These are phyloP conservation scores for Talaromyces piceae DNA, from an alignment of 2,329 filamentous ascomycete species.

Conservation along the genomic window DNA sequence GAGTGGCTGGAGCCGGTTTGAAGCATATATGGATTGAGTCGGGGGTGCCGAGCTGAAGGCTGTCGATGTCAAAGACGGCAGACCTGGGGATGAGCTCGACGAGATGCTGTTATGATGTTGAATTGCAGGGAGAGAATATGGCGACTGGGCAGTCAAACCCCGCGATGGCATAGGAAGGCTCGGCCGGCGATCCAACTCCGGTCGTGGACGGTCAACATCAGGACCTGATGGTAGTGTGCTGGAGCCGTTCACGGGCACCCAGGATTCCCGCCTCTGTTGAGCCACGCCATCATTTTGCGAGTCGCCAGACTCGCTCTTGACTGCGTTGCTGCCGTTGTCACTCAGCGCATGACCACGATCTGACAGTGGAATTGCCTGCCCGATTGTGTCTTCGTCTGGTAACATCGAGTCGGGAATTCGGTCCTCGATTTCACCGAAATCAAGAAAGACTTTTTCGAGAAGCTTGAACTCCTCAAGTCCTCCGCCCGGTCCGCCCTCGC, in stretches of 20 bases:
- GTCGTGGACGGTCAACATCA: conserved; percentile 6
- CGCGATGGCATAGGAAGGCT: conserved; percentile 31
- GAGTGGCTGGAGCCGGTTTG: conserved; percentile 32
- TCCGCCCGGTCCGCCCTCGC: conserved; percentile 26
- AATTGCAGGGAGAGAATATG: conserved; percentile 28
- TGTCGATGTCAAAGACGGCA: conserved; percentile 25
- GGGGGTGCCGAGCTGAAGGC: conserved; percentile 16
- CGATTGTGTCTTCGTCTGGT: conserved; percentile 27
- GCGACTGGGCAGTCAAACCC: conserved; percentile 20
- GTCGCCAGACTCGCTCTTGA: conserved; percentile 34
- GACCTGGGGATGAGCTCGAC: conserved; percentile 24
- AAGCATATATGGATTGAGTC: conserved; percentile 20
- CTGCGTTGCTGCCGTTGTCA: conserved; percentile 33
- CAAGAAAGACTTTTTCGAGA: conserved; percentile 35
- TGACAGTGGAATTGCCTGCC: conserved; percentile 8
- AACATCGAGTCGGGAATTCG: conserved; percentile 26
- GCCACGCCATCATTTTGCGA: conserved; percentile 22
- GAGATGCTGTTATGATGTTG: conserved; percentile 16
- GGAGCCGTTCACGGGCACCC: conserved; percentile 33
- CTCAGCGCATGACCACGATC: conserved; percentile 21
- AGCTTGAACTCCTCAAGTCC: conserved; percentile 33
- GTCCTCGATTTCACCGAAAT: conserved; percentile 34
- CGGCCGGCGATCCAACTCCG: conserved; percentile 21
- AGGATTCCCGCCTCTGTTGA: conserved; percentile 30
- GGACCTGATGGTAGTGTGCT: conserved; percentile 3